These are phyloP conservation scores for Pyrenophora seminiperda DNA, from an alignment of 2,329 filamentous ascomycete species.

Conservation along the genomic window DNA sequence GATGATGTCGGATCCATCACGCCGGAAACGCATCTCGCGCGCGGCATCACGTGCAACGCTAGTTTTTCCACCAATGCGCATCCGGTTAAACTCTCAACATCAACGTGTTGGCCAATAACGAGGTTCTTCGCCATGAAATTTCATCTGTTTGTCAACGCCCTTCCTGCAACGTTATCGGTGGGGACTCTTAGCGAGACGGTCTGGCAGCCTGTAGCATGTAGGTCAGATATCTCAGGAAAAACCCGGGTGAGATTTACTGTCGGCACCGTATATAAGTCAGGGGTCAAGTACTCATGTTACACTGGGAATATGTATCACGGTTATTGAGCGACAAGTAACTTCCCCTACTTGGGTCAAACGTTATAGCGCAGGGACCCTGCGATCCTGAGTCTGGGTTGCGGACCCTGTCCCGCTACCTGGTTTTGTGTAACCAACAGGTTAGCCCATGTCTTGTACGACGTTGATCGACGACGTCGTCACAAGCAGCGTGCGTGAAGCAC, in stretches of 20 bases:
- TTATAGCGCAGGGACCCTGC: slow-evolving; percentile 17
- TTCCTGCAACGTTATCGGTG: slow-evolving; percentile 5
- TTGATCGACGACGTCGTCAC: slow-evolving; percentile 6
- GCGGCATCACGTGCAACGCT: slow-evolving; percentile 22
- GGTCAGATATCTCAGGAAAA: background rate
- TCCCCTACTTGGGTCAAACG: slow-evolving; percentile 14
- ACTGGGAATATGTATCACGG: slow-evolving; percentile 2
- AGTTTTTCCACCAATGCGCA: slow-evolving; percentile 21
- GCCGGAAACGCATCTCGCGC: slow-evolving; percentile 1
- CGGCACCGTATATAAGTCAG: slow-evolving; percentile 8
- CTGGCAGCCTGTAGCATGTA: slow-evolving; percentile 11
- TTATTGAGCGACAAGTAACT: too few species aligned
- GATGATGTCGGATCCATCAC: slow-evolving; percentile 5
- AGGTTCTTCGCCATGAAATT: slow-evolving; percentile 1
- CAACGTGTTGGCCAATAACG: slow-evolving; percentile 7
- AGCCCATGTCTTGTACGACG: slow-evolving; percentile 18
- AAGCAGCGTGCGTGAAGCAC: too few species aligned
- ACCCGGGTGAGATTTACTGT: slow-evolving; percentile 2
- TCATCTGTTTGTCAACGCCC: slow-evolving; percentile 4
- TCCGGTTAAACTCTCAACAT: slow-evolving; percentile 16
- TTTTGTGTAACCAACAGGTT: slow-evolving; percentile 19
- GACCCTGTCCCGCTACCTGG: slow-evolving; percentile 16
- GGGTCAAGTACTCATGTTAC: slow-evolving; percentile 6
- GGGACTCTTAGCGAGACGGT: slow-evolving; percentile 4
- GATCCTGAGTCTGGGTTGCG: slow-evolving; percentile 17